Percentiles rank a stretch among this genome's conserved stretches.
Evolutionary conservation across 805 yeast species (phyloP).

Genomic region (Kuraishia cidri): DNA sequence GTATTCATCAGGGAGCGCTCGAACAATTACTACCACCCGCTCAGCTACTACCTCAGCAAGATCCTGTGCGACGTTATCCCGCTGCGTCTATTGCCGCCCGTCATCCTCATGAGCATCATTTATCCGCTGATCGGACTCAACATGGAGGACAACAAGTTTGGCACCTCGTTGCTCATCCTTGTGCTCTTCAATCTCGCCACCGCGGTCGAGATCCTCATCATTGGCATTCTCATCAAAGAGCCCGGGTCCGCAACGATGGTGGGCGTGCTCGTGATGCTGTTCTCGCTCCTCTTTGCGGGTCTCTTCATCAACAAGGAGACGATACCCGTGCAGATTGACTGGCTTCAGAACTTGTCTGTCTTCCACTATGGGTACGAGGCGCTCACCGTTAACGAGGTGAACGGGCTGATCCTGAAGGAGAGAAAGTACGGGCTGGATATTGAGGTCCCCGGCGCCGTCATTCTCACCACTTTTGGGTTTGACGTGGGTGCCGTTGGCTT

Average conservation of each 20-base stretch:
- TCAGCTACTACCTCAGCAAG: constrained; percentile 79
- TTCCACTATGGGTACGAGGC: constrained; percentile 97
- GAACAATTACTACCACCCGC: constrained; percentile 85
- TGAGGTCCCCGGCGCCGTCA: constrained; percentile 97
- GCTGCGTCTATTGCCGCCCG: constrained; percentile 85
- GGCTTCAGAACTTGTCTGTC: constrained; percentile 78
- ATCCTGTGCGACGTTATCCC: constrained; percentile 91
- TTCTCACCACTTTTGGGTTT: constrained; percentile 91
- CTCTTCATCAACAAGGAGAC: constrained; percentile 78
- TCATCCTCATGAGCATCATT: constrained; percentile 66
- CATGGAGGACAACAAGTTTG: constrained; percentile 65
- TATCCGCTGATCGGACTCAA: constrained; percentile 90
- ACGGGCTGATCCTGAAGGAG: constrained; percentile 74
- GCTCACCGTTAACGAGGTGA: constrained; percentile 85
- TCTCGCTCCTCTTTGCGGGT: constrained; percentile 89
- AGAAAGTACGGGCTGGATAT: constrained; percentile 88
- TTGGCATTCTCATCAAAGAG: constrained; percentile 82
- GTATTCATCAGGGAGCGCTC: constrained; percentile 91
- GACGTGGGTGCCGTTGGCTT: constrained; percentile 65
- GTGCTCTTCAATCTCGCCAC: constrained; percentile 82
- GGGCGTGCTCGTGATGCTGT: constrained; percentile 76
- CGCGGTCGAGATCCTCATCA: constrained; percentile 73
- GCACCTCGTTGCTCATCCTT: constrained; percentile 59
- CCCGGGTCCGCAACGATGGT: constrained; percentile 88
- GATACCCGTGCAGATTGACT: constrained; percentile 38